A percentile compares a stretch with the other conserved stretches of the same genome.
Evolutionary conservation across 2,329 filamentous ascomycete genomes (phyloP).

Genomic region (Pezicula radicicola): DNA sequence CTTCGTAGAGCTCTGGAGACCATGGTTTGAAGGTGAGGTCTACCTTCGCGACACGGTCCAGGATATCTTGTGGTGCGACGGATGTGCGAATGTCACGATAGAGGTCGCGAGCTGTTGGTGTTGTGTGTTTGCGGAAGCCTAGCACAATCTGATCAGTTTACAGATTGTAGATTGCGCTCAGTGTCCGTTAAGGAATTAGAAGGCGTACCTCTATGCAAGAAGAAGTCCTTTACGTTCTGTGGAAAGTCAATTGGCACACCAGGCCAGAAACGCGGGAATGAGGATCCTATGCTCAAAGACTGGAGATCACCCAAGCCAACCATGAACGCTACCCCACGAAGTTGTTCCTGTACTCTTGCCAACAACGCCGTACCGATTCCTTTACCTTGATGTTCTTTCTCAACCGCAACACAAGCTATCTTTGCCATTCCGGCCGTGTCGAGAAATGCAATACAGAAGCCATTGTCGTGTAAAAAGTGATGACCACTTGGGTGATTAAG

Average conservation of each 20-base stretch:
- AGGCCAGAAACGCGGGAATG: conserved; percentile 43
- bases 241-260: conserved; percentile 37
- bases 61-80: conserved; percentile 30
- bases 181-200: conserved; percentile 20
- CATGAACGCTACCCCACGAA: conserved; percentile 24
- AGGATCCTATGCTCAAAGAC: conserved; percentile 25
- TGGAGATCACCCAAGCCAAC: conserved; percentile 12
- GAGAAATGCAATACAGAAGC: conserved; percentile 35
- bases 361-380: conserved; percentile 37
- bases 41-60: conserved; percentile 30
- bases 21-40: conserved; percentile 35
- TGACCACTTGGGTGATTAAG: conserved; percentile 25
- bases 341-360: conserved; percentile 21
- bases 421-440: conserved; percentile 22
- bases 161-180: background rate
- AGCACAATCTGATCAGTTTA: too few species aligned
- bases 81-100: conserved; percentile 35
- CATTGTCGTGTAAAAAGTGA: conserved; percentile 35
- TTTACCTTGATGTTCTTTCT: conserved; percentile 29
- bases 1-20: conserved; percentile 31
- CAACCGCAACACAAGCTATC: conserved; percentile 35
- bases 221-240: conserved; percentile 31
- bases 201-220: conserved; percentile 35
- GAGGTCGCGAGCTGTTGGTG: conserved; percentile 32
- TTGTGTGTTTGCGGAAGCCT: conserved; percentile 18